phyloP scores from a whole-genome alignment of 495 filamentous ascomycete species.

The Trichoderma reesei region DNA sequence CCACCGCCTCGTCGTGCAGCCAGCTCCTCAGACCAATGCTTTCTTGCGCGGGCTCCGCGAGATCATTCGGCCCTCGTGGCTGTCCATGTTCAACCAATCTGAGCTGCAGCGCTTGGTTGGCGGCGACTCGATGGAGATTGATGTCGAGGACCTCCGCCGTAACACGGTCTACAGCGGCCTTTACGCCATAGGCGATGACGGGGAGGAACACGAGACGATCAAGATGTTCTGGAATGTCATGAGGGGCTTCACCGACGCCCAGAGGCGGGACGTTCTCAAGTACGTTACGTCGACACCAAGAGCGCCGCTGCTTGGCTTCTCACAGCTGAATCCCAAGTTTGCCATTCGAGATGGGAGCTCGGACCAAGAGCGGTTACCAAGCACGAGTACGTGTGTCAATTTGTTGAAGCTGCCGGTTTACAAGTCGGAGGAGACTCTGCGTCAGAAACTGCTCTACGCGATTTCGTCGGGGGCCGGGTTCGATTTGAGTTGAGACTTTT shows the following conservation, averaged over 20 bases:
- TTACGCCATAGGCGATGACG: conserved; percentile 80
- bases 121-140: conserved; percentile 73
- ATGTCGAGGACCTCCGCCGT: conserved; percentile 75
- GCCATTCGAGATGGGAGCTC: conserved; percentile 79
- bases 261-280: conserved; percentile 79
- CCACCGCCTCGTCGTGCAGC: conserved; percentile 74
- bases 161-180: conserved; percentile 84
- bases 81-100: conserved; percentile 96
- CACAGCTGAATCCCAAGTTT: conserved; percentile 74
- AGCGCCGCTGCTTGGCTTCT: conserved; percentile 87
- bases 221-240: conserved; percentile 89
- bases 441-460: conserved; percentile 78
- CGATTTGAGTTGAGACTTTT: conserved; percentile 59
- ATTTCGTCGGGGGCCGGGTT: conserved; percentile 90
- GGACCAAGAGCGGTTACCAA: conserved; percentile 74
- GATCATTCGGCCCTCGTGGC: conserved; percentile 87
- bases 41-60: conserved; percentile 77
- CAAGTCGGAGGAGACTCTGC: conserved; percentile 47
- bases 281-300: conserved; percentile 92
- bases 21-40: conserved; percentile 65
- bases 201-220: conserved; percentile 72
- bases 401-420: conserved; percentile 89
- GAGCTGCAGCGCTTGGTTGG: conserved; percentile 90
- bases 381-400: conserved; percentile 96
- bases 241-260: conserved; percentile 57